Evolutionary conservation across 2,329 filamentous ascomycete species (phyloP).

Genomic region (Fusarium brachygibbosum): DNA sequence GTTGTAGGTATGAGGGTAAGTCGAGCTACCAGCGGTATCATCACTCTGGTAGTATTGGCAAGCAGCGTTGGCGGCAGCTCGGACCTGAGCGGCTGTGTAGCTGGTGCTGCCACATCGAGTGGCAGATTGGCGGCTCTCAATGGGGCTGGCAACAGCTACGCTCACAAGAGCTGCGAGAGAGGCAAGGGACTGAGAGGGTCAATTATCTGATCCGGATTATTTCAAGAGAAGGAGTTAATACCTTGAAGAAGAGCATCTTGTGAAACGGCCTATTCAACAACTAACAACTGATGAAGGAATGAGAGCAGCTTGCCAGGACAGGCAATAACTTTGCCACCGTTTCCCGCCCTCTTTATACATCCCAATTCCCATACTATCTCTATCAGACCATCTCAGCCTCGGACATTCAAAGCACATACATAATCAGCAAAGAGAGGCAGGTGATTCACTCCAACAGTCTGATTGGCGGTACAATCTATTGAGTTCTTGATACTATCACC

Average conservation of each 20-base stretch:
- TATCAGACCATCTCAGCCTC: slow-evolving; percentile 2
- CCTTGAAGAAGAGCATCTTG: slow-evolving; percentile 46
- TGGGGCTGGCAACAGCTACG: slow-evolving; percentile 48
- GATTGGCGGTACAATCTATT: slow-evolving; percentile 25
- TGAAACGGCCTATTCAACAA: not conserved
- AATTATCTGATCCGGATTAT: not conserved
- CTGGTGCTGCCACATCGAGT: slow-evolving; percentile 51
- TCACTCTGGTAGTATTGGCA: slow-evolving; percentile 45
- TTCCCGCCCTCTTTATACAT: slow-evolving; percentile 1
- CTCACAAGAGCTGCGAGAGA: slow-evolving; percentile 49
- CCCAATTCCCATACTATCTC: not conserved
- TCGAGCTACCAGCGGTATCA: slow-evolving; percentile 49
- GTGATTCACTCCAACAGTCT: slow-evolving; percentile 12
- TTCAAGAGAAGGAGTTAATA: not conserved
- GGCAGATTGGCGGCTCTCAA: slow-evolving; percentile 43
- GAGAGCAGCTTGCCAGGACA: not conserved
- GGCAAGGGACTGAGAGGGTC: slow-evolving; percentile 37
- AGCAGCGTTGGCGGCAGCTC: slow-evolving; percentile 48
- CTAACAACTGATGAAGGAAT: not conserved
- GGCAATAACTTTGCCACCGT: not conserved
- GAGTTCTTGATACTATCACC: slow-evolving; percentile 19
- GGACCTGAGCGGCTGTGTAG: slow-evolving; percentile 50
- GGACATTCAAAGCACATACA: slow-evolving; percentile 21
- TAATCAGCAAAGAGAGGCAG: slow-evolving; percentile 21
- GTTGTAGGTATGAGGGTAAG: slow-evolving; percentile 57